phyloP scores from a whole-genome alignment of 805 yeast genomes.

The Yamadazyma philogaea region DNA sequence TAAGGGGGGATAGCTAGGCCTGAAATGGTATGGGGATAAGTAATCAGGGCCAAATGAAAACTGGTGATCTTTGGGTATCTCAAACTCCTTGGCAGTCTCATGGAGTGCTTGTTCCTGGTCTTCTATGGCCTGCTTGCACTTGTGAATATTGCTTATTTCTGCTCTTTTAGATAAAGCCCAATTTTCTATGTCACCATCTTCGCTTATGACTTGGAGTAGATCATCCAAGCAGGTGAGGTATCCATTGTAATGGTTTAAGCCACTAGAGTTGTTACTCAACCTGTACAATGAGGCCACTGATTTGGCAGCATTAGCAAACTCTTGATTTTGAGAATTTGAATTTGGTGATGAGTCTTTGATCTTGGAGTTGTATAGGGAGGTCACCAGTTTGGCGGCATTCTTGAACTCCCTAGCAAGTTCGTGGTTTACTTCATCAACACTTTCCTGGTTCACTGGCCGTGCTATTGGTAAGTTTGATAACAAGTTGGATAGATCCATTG shows the following conservation, averaged over 20 bases:
- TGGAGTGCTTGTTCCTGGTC: not conserved
- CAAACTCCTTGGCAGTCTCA: not conserved
- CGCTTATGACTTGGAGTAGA: slow-evolving; percentile 38
- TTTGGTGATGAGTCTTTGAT: not conserved
- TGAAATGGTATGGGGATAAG: slow-evolving; percentile 26
- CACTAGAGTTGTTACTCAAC: slow-evolving; percentile 51
- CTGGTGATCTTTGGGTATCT: slow-evolving; percentile 20
- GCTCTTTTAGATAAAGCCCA: slow-evolving; percentile 50
- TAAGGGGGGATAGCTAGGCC: slow-evolving; percentile 36
- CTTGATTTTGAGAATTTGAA: slow-evolving; percentile 18
- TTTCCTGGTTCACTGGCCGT: slow-evolving; percentile 43
- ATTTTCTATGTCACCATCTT: slow-evolving; percentile 47
- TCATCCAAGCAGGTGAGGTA: slow-evolving; percentile 63
- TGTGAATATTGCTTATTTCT: slow-evolving; percentile 28
- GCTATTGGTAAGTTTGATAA: slow-evolving; percentile 55
- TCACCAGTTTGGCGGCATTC: slow-evolving; percentile 68
- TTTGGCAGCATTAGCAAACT: slow-evolving; percentile 41
- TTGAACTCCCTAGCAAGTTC: slow-evolving; percentile 64
- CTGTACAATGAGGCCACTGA: slow-evolving; percentile 54
- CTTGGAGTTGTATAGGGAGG: slow-evolving; percentile 40
- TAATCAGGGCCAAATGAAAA: slow-evolving; percentile 30
- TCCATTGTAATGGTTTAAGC: slow-evolving; percentile 51
- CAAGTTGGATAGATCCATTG: slow-evolving; percentile 63
- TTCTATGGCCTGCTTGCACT: not conserved
- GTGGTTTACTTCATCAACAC: slow-evolving; percentile 46